phyloP scores from a whole-genome alignment of 352 stramenopile species.

The Globisporangium cederbergense region DNA sequence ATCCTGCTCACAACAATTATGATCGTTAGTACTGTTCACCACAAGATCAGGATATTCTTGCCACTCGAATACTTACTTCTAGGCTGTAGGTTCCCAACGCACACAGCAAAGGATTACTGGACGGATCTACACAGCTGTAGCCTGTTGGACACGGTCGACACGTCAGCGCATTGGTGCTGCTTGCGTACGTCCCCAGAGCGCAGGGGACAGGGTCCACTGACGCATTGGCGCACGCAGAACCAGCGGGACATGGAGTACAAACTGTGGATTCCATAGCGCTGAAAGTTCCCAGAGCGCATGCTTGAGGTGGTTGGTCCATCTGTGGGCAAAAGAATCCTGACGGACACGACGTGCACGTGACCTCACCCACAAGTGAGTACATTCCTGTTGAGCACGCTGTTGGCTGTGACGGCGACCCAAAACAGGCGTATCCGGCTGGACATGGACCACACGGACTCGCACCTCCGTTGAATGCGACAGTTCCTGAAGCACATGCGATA shows the following conservation, averaged over 20 bases:
- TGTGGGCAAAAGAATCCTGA: slow-evolving; percentile 28
- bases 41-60: too few relatives aligned
- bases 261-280: slow-evolving; percentile 17
- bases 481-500: slow-evolving; percentile 27
- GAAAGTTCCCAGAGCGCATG: slow-evolving; percentile 17
- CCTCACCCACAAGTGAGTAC: slow-evolving; percentile 19
- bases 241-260: slow-evolving; percentile 38
- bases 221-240: slow-evolving; percentile 40
- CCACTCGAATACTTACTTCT: slow-evolving; percentile 20
- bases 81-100: slow-evolving; percentile 43
- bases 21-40: neutral
- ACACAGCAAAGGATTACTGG: slow-evolving; percentile 34
- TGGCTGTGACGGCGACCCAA: neutral
- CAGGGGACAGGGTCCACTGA: neutral
- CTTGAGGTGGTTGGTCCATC: slow-evolving; percentile 6
- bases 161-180: slow-evolving; percentile 5
- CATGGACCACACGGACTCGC: slow-evolving; percentile 38
- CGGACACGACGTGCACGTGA: slow-evolving; percentile 30
- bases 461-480: slow-evolving; percentile 26
- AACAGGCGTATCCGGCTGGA: slow-evolving; percentile 47
- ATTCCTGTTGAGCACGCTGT: slow-evolving; percentile 17
- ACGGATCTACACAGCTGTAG: slow-evolving; percentile 46
- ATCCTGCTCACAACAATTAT: slow-evolving; percentile 15
- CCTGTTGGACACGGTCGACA: slow-evolving; percentile 50
- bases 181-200: slow-evolving; percentile 3